These are phyloP conservation scores for Fusarium phyllophilum DNA, from an alignment of 2,329 filamentous ascomycete species.

Conservation along the genomic window DNA sequence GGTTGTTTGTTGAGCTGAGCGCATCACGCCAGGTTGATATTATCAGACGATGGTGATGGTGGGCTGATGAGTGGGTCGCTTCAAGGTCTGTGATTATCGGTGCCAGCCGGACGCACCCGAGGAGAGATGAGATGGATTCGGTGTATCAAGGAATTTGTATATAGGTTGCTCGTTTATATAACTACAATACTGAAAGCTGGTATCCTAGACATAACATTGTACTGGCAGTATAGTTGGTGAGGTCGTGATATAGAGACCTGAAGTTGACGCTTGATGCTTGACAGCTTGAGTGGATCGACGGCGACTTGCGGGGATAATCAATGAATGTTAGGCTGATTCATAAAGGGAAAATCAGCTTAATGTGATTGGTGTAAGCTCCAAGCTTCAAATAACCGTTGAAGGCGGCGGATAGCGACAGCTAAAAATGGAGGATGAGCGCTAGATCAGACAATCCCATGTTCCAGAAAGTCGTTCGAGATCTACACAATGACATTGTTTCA, in stretches of 20 bases:
- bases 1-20: conserved; percentile 36
- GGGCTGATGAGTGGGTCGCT: conserved; percentile 43
- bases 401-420: conserved; percentile 12
- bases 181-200: neutral
- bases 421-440: neutral
- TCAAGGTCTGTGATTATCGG: conserved; percentile 36
- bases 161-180: neutral
- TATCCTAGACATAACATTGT: neutral
- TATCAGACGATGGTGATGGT: conserved; percentile 42
- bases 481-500: conserved; percentile 7
- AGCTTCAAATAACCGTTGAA: neutral
- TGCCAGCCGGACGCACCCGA: conserved; percentile 43
- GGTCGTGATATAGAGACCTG: neutral
- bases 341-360: conserved; percentile 2
- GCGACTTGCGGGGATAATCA: conserved; percentile 14
- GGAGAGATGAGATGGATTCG: neutral
- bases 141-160: neutral
- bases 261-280: conserved; percentile 4
- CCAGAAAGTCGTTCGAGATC: conserved; percentile 24
- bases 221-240: neutral
- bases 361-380: conserved; percentile 23
- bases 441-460: conserved; percentile 15
- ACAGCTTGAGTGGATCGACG: conserved; percentile 15
- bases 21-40: conserved; percentile 45
- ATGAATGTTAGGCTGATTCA: conserved; percentile 13